Conservation (phyloP, 208 protist species). For the Novymonas esmeraldas region DNA sequence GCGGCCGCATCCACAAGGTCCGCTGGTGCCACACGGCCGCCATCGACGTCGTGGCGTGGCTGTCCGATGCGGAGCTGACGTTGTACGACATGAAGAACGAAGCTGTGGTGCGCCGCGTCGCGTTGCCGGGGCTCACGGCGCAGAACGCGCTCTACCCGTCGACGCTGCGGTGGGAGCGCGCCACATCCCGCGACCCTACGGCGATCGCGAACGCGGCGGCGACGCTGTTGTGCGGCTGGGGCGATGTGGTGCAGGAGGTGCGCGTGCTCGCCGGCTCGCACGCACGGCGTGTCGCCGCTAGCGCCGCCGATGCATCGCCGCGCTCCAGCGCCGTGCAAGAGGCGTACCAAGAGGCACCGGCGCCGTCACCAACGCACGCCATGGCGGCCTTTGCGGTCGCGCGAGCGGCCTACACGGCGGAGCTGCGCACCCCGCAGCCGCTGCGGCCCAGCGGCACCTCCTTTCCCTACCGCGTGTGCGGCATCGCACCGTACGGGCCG, state of each 20-base stretch:
- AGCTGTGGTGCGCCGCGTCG: conserved; percentile 29
- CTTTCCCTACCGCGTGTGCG: conserved; percentile 65
- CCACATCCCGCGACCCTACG: not conserved
- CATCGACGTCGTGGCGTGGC: conserved; percentile 65
- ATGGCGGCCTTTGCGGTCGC: not conserved
- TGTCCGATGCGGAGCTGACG: conserved; percentile 54
- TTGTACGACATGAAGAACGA: conserved; percentile 55
- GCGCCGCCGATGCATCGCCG: not conserved
- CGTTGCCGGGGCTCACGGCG: conserved; percentile 16
- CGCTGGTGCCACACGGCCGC: conserved; percentile 52
- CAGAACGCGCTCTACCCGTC: conserved; percentile 52
- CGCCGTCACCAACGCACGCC: not conserved
- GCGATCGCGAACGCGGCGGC: not conserved
- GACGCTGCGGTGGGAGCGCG: conserved; percentile 61
- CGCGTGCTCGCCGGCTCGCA: conserved; percentile 16
- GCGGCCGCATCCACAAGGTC: conserved; percentile 51
- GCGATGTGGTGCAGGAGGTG: conserved; percentile 65
- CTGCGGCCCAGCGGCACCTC: conserved; percentile 25
- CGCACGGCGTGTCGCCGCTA: not conserved
- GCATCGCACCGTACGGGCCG: conserved; percentile 58
- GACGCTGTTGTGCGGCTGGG: conserved; percentile 66
- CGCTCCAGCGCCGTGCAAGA: not conserved
- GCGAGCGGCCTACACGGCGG: conserved; percentile 5
- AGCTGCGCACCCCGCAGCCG: conserved; percentile 18
- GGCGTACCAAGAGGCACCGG: not conserved